phyloP scores from a whole-genome alignment of 1,284 basidiomycete genomes.

The Earliella scabrosa region DNA sequence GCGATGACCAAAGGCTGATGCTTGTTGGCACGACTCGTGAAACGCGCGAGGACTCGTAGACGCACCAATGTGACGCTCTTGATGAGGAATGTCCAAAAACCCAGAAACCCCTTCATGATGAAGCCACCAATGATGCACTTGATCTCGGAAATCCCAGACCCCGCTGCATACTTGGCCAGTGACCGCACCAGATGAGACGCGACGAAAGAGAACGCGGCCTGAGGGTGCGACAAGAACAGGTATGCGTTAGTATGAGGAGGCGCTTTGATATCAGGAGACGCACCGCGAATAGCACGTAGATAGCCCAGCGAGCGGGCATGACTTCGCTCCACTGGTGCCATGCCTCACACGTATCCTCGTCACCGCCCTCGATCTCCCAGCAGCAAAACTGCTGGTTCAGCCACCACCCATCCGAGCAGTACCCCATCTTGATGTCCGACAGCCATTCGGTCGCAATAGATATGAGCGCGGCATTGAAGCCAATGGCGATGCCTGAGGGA shows the following conservation, averaged over 20 bases:
- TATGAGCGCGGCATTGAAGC: constrained; percentile 92
- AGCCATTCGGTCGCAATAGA: constrained; percentile 98
- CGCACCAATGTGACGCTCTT: constrained; percentile 91
- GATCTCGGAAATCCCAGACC: constrained; percentile 98
- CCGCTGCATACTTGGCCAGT: constrained; percentile 94
- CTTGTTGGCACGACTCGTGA: not conserved
- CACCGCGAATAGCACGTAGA: constrained; percentile 91
- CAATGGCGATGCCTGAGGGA: constrained; percentile 82
- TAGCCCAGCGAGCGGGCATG: constrained; percentile 76
- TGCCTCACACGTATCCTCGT: constrained; percentile 83
- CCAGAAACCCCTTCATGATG: constrained; percentile 94
- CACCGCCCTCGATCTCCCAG: constrained; percentile 89
- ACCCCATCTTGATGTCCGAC: constrained; percentile 96
- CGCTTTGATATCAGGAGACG: constrained; percentile 34
- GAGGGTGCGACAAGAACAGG: not conserved
- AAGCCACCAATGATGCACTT: constrained; percentile 99
- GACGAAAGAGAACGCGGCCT: constrained; percentile 82
- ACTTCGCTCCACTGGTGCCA: constrained; percentile 94
- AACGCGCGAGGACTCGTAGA: constrained; percentile 12
- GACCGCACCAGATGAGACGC: constrained; percentile 89
- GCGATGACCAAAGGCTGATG: constrained; percentile 93
- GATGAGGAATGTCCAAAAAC: constrained; percentile 87
- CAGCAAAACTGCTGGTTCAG: constrained; percentile 98
- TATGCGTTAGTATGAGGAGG: not conserved
- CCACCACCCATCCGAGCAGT: constrained; percentile 98